These are phyloP conservation scores for Calonectria hongkongensis DNA, from an alignment of 2,329 filamentous ascomycete species.

Conservation along the genomic window DNA sequence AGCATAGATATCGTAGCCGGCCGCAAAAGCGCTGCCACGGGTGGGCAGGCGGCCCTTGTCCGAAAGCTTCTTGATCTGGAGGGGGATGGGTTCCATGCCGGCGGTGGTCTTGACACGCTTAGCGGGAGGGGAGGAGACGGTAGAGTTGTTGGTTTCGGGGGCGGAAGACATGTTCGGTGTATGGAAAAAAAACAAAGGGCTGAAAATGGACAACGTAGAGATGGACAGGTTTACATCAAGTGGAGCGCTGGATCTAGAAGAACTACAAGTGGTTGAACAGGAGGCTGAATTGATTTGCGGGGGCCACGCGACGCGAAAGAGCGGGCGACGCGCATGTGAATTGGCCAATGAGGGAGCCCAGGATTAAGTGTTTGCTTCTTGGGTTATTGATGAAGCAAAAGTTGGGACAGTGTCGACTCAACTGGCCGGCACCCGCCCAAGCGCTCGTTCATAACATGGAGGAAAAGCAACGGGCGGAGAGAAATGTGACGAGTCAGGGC, in stretches of 20 bases:
- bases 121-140: slow-evolving; percentile 82
- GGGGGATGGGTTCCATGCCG: slow-evolving; percentile 68
- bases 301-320: slow-evolving; percentile 58
- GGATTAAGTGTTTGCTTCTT: slow-evolving; percentile 51
- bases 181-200: neutral
- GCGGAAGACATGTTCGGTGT: slow-evolving; percentile 48
- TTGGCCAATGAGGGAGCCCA: slow-evolving; percentile 55
- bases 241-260: slow-evolving; percentile 1
- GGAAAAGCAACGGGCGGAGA: neutral
- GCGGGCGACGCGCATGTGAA: slow-evolving; percentile 48
- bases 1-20: slow-evolving; percentile 95
- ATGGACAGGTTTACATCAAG: neutral
- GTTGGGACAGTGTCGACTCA: slow-evolving; percentile 12
- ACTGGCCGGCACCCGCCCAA: slow-evolving; percentile 1
- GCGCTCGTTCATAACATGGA: neutral
- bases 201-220: neutral
- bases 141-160: slow-evolving; percentile 63
- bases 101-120: slow-evolving; percentile 84
- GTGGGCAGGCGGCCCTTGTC: slow-evolving; percentile 88
- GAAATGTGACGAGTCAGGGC: slow-evolving; percentile 6
- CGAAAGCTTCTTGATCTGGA: slow-evolving; percentile 92
- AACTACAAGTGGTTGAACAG: slow-evolving; percentile 52
- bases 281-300: slow-evolving; percentile 45
- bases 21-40: slow-evolving; percentile 90
- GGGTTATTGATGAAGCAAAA: neutral